phyloP scores from a whole-genome alignment of 2,329 filamentous ascomycete species.

The Fusarium anguioides region DNA sequence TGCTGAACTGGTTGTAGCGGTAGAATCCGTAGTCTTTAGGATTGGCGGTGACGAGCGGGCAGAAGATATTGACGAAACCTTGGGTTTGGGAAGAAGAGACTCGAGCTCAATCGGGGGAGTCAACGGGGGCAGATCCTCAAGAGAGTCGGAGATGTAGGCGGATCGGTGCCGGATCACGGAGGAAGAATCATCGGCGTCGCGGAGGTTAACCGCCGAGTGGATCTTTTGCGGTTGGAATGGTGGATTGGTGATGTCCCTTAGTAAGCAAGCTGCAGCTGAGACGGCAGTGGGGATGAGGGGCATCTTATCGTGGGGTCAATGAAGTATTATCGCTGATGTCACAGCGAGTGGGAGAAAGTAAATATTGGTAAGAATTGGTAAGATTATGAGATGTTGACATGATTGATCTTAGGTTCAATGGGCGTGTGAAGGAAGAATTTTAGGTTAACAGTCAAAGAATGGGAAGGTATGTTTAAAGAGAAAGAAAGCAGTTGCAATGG shows the following conservation, averaged over 20 bases:
- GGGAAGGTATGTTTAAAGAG: no score
- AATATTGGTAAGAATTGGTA: slow-evolving; percentile 18
- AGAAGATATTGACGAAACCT: neutral
- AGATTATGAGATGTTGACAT: neutral
- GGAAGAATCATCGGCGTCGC: slow-evolving; percentile 22
- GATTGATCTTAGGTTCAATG: neutral
- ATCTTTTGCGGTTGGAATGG: slow-evolving; percentile 16
- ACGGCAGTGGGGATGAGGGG: slow-evolving; percentile 28
- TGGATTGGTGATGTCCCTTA: slow-evolving; percentile 23
- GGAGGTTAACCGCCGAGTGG: slow-evolving; percentile 18
- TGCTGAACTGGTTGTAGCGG: neutral
- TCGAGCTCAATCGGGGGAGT: slow-evolving; percentile 25
- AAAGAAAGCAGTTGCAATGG: neutral
- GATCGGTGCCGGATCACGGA: slow-evolving; percentile 30
- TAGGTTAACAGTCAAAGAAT: neutral
- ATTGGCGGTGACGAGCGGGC: neutral
- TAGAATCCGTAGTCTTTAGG: neutral
- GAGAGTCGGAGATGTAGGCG: slow-evolving; percentile 20
- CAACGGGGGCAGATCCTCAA: slow-evolving; percentile 6
- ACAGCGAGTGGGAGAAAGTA: neutral
- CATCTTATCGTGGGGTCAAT: slow-evolving; percentile 15
- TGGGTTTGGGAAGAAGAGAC: neutral
- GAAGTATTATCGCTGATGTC: slow-evolving; percentile 18
- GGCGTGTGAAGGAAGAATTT: neutral
- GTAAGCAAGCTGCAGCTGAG: slow-evolving; percentile 30